Conservation (phyloP, 1,139 yeast species). For the Diutina siamensis region DNA sequence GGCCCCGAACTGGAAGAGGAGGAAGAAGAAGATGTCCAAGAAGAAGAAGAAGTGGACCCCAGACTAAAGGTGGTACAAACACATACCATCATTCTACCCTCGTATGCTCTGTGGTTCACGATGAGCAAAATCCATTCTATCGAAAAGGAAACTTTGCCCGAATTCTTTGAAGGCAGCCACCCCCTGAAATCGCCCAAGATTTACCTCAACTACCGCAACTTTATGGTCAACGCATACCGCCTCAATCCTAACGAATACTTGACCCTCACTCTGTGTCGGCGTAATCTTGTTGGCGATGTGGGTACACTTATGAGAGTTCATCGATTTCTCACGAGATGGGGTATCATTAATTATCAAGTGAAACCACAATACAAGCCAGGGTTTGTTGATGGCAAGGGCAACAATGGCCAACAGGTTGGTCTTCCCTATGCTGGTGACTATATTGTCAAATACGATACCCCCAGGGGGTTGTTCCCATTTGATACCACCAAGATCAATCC, state of each 20-base stretch:
- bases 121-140: slow-evolving; percentile 55
- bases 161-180: slow-evolving; percentile 68
- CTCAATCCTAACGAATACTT: slow-evolving; percentile 87
- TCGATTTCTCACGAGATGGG: slow-evolving; percentile 90
- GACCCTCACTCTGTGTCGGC: slow-evolving; percentile 86
- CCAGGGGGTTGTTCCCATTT: slow-evolving; percentile 90
- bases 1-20: neutral
- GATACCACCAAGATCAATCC: slow-evolving; percentile 59
- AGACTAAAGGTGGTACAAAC: slow-evolving; percentile 38
- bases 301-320: slow-evolving; percentile 88
- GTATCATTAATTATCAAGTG: slow-evolving; percentile 88
- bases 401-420: slow-evolving; percentile 33
- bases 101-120: slow-evolving; percentile 86
- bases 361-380: slow-evolving; percentile 58
- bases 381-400: slow-evolving; percentile 47
- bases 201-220: slow-evolving; percentile 80
- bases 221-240: slow-evolving; percentile 87
- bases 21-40: neutral
- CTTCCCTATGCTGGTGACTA: slow-evolving; percentile 61
- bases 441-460: slow-evolving; percentile 71
- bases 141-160: slow-evolving; percentile 72
- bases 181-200: slow-evolving; percentile 82
- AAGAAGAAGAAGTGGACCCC: neutral
- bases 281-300: slow-evolving; percentile 93
- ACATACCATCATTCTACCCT: slow-evolving; percentile 85